phyloP scores from a whole-genome alignment of 352 stramenopile genomes.

The Globisporangium solare region DNA sequence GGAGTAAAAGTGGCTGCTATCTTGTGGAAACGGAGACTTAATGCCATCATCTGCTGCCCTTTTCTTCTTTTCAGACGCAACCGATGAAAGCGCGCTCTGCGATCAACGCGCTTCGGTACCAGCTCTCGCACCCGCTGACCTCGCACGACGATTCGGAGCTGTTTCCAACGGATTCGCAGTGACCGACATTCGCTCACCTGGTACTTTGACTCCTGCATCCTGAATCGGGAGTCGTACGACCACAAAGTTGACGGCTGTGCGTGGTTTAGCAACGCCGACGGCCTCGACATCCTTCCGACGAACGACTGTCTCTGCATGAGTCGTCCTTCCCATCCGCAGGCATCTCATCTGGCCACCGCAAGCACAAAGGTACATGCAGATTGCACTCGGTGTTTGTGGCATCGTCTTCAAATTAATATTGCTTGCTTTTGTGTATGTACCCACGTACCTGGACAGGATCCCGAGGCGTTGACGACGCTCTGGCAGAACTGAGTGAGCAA shows the following conservation, averaged over 20 bases:
- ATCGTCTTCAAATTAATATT: not conserved
- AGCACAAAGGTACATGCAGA: conserved; percentile 19
- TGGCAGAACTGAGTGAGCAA: conserved; percentile 54
- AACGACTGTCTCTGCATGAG: conserved; percentile 15
- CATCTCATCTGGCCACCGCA: conserved; percentile 4
- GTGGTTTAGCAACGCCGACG: conserved; percentile 39
- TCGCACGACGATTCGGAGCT: conserved; percentile 72
- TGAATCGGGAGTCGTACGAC: not conserved
- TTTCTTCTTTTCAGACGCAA: conserved; percentile 8
- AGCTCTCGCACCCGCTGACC: conserved; percentile 73
- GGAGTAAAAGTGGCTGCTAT: no score
- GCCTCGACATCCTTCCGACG: conserved; percentile 24
- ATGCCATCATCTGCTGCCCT: no score
- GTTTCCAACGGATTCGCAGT: conserved; percentile 37
- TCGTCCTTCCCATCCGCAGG: conserved; percentile 10
- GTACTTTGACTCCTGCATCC: conserved; percentile 19
- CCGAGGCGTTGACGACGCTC: conserved; percentile 51
- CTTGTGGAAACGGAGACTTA: no score
- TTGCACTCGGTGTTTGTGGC: not conserved
- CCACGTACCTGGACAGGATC: conserved; percentile 15
- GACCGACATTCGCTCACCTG: conserved; percentile 42
- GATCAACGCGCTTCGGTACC: conserved; percentile 69
- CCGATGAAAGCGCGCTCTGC: conserved; percentile 48
- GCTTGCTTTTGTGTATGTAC: not conserved
- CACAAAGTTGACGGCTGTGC: no score